phyloP scores from a whole-genome alignment of 2,329 filamentous ascomycete species.

The Ophiostoma tasmaniense region DNA sequence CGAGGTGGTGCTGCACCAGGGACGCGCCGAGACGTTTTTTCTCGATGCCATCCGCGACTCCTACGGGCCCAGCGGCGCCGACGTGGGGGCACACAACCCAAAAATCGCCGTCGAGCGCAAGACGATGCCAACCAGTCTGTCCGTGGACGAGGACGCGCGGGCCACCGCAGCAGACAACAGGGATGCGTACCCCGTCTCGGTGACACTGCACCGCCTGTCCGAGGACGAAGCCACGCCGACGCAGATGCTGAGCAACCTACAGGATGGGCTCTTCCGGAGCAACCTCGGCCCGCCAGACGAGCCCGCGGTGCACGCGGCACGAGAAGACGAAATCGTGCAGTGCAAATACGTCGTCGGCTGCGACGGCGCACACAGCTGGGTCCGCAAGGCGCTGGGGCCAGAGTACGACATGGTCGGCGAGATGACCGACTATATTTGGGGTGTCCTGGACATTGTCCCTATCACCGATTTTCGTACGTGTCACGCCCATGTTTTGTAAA shows the following conservation, averaged over 20 bases:
- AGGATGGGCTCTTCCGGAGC: conserved; percentile 47
- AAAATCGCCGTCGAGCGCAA: conserved; percentile 45
- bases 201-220: conserved; percentile 46
- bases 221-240: conserved; percentile 45
- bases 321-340: conserved; percentile 37
- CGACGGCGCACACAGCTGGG: conserved; percentile 62
- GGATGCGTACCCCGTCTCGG: conserved; percentile 45
- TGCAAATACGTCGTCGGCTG: conserved; percentile 60
- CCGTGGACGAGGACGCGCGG: conserved; percentile 36
- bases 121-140: conserved; percentile 43
- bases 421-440: conserved; percentile 39
- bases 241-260: conserved; percentile 31
- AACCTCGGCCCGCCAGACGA: conserved; percentile 31
- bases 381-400: conserved; percentile 42
- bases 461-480: conserved; percentile 33
- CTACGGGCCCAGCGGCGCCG: conserved; percentile 27
- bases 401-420: conserved; percentile 43
- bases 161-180: conserved; percentile 35
- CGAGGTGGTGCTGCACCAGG: conserved; percentile 62
- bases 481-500: background rate
- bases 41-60: conserved; percentile 34
- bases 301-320: background rate
- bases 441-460: conserved; percentile 31
- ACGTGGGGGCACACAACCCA: background rate
- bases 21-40: conserved; percentile 60